Evolutionary conservation across 148 eudicot species (phyloP).

Genomic region (Agrostemma githago): DNA sequence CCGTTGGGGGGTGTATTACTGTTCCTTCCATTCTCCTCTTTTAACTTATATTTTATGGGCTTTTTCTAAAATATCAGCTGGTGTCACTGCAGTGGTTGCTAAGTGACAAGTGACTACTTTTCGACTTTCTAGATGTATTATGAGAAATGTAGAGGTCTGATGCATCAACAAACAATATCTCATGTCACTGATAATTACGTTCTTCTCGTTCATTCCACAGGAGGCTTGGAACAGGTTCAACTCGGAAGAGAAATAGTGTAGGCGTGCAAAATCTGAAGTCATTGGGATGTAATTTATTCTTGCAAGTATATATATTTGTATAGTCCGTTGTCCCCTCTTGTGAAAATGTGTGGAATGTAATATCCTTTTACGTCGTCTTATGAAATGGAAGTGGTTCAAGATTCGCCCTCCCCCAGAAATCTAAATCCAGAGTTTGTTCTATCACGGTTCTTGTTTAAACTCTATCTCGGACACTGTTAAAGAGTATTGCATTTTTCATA

Average conservation of each 20-base stretch:
- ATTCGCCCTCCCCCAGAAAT: background rate
- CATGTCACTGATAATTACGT: background rate
- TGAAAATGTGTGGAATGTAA: slow-evolving; percentile 16
- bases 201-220: slow-evolving; percentile 30
- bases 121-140: slow-evolving; percentile 3
- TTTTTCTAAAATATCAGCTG: no score
- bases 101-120: no score
- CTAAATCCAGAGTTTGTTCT: no score
- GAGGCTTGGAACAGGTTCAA: slow-evolving; percentile 93
- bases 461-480: background rate
- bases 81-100: no score
- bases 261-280: slow-evolving; percentile 9
- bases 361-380: background rate
- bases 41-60: no score
- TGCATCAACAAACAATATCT: background rate
- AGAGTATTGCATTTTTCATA: no score
- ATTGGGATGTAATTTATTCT: slow-evolving; percentile 1
- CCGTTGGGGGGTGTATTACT: no score
- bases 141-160: background rate
- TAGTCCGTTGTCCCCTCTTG: slow-evolving; percentile 10
- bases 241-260: slow-evolving; percentile 73
- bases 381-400: slow-evolving; percentile 7
- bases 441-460: no score
- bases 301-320: slow-evolving; percentile 22
- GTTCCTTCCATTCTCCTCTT: no score